Conservation (phyloP, 208 protist species). For the Crithidia expoeki region DNA sequence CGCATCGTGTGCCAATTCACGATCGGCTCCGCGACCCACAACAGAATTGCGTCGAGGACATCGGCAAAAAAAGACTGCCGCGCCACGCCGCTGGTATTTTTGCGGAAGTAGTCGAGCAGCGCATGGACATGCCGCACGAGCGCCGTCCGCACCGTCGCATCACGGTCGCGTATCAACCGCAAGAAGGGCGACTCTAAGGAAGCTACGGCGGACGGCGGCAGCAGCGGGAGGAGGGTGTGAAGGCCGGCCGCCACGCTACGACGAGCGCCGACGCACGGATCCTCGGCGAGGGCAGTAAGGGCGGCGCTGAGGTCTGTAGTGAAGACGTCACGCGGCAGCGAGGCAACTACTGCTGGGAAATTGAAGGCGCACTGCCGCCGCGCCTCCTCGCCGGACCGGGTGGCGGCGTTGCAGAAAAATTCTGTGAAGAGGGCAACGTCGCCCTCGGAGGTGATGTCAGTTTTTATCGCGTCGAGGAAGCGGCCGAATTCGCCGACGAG, state of each 20-base stretch:
- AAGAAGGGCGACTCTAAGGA: constrained; percentile 78
- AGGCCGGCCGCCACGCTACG: constrained; percentile 78
- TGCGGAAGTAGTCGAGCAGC: constrained; percentile 79
- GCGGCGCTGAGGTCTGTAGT: constrained; percentile 62
- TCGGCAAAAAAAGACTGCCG: constrained; percentile 57
- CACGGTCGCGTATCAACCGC: constrained; percentile 54
- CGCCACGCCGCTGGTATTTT: constrained; percentile 38
- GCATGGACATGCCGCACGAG: constrained; percentile 58
- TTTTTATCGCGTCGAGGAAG: constrained; percentile 87
- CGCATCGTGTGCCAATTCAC: constrained; percentile 81
- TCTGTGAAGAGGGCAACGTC: constrained; percentile 84
- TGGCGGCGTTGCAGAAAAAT: constrained; percentile 74
- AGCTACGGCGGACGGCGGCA: constrained; percentile 59
- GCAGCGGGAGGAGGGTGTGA: constrained; percentile 83
- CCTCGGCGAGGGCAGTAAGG: constrained; percentile 61
- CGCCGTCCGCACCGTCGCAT: constrained; percentile 55
- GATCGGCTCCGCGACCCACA: constrained; percentile 42
- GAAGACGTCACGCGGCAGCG: constrained; percentile 81
- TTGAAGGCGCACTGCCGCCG: constrained; percentile 87
- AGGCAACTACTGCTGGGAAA: constrained; percentile 86
- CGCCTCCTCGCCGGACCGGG: constrained; percentile 66
- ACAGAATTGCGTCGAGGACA: constrained; percentile 51
- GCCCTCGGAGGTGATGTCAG: constrained; percentile 76
- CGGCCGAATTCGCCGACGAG: constrained; percentile 88
- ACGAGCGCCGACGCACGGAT: constrained; percentile 58